Evolutionary conservation across 164 flowering plant genomes (phyloP), one percentile per base, ranked within the genome.

Genomic region (Magnolia kwangsiensis): DNA sequence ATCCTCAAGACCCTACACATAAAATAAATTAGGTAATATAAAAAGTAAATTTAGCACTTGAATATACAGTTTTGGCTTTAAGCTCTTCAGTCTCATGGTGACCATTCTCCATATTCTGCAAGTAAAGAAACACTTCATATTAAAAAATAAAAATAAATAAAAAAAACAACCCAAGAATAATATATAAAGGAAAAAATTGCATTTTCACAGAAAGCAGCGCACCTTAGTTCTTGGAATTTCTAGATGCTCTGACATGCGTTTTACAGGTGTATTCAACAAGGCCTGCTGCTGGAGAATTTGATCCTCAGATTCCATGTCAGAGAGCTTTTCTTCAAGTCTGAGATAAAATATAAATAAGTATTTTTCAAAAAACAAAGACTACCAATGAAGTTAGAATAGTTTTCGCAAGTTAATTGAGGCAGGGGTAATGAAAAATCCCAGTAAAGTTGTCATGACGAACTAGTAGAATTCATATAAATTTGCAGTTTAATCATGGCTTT

Each of bases 321-420:
- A 88, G 69, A 91, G 82, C 71, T 93, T 96, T 78, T 94, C 99
- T 81, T 91, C 89, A 68, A 96, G 96, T 74, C 99, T 96, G 68
- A 61, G 14, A 59, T 3, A 31, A 21, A 72, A 24, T 50, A 7
- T 24, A 45, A 63, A 61, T 1, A 23, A 73, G 21, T 3, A 37
- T 55, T 55, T 55, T 55, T 55, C 16, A 55, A 2, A 55, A 55
- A 10, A 11, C 61, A 55, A 55, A 55, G 61, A 11, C 18, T 55
- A 55, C 45, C 45, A 37, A 55, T 16, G 61, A 55, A 55, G 4
- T 55, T 37, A 37, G 10, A 55, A 55, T 55, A 55, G 61, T 16
- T 10, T 55, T 9, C 16, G 2, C 45, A 37, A 37, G 45, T 37
- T 37, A 55, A 55, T 55, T 9, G 61, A 37, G 45, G 45, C 45